Percentiles rank a stretch among this genome's conserved stretches.
phyloP scores from a whole-genome alignment of 1,284 basidiomycete genomes.

The Puccinia novopanici region DNA sequence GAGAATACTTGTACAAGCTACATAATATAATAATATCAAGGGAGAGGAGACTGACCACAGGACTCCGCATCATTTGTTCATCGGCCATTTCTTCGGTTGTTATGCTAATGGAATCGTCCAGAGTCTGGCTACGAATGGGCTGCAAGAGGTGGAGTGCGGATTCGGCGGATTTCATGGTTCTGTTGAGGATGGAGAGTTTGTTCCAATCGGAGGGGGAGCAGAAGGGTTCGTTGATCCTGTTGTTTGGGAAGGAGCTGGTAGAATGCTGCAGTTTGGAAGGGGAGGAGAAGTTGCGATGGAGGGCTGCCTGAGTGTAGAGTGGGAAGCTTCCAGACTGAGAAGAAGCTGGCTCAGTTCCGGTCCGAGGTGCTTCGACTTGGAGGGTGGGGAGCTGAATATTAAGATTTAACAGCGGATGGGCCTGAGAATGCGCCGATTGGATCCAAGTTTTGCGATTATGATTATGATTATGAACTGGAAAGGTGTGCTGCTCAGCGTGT shows the following conservation, averaged over 20 bases:
- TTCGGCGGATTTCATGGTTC: slow-evolving; percentile 10
- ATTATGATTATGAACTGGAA: background rate
- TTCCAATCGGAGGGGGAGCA: slow-evolving; percentile 15
- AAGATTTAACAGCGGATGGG: slow-evolving; percentile 6
- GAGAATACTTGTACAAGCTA: background rate
- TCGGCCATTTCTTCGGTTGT: slow-evolving; percentile 9
- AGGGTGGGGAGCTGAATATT: background rate
- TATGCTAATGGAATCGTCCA: background rate
- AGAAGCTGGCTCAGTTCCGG: background rate
- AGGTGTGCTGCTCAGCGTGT: background rate
- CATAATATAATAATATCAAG: background rate
- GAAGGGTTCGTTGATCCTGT: background rate
- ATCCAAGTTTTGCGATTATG: background rate
- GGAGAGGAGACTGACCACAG: slow-evolving; percentile 18
- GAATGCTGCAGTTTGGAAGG: slow-evolving; percentile 26
- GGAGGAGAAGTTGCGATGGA: slow-evolving; percentile 43
- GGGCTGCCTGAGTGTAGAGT: slow-evolving; percentile 22
- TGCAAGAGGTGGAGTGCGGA: slow-evolving; percentile 16
- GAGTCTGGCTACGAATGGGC: slow-evolving; percentile 8
- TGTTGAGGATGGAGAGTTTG: slow-evolving; percentile 24
- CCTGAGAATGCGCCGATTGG: background rate
- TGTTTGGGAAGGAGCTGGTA: background rate
- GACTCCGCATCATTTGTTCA: background rate
- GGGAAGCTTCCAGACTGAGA: slow-evolving; percentile 7
- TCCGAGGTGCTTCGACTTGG: background rate